Conservation (phyloP, 768 basidiomycete genomes). For the Termitomyces sp. region DNA sequence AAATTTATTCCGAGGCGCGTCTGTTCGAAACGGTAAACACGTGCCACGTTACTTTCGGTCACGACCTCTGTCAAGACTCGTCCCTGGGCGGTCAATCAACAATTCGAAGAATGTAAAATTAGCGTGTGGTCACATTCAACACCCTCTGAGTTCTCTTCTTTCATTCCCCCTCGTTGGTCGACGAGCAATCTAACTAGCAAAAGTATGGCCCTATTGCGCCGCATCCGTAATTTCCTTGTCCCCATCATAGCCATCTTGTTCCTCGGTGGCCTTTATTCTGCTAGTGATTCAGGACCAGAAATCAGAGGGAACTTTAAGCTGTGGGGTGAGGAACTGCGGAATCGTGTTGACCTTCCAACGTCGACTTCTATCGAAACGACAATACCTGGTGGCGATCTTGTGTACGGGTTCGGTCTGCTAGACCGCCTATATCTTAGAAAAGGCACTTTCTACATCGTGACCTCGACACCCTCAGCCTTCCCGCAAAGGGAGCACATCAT, state of each 20-base stretch:
- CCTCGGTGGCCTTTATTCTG: conserved; percentile 1
- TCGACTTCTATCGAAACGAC: conserved; percentile 17
- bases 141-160: not conserved
- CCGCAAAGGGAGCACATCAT: conserved; percentile 43
- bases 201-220: conserved; percentile 7
- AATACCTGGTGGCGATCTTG: conserved; percentile 32
- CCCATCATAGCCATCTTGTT: conserved; percentile 4
- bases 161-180: not conserved
- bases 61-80: not conserved
- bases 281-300: not conserved
- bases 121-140: not conserved
- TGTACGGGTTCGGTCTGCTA: conserved; percentile 70
- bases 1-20: no score
- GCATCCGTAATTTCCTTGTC: conserved; percentile 1
- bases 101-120: conserved; percentile 1
- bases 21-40: not conserved
- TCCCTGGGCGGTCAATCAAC: not conserved
- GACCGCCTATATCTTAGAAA: conserved; percentile 71
- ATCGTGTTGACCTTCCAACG: not conserved
- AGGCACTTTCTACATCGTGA: conserved; percentile 68
- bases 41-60: not conserved
- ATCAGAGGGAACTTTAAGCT: not conserved
- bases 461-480: conserved; percentile 30
- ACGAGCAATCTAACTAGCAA: not conserved
- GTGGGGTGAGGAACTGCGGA: not conserved